Conservation (phyloP, 495 filamentous ascomycete genomes). For the Ramalina intermedia region DNA sequence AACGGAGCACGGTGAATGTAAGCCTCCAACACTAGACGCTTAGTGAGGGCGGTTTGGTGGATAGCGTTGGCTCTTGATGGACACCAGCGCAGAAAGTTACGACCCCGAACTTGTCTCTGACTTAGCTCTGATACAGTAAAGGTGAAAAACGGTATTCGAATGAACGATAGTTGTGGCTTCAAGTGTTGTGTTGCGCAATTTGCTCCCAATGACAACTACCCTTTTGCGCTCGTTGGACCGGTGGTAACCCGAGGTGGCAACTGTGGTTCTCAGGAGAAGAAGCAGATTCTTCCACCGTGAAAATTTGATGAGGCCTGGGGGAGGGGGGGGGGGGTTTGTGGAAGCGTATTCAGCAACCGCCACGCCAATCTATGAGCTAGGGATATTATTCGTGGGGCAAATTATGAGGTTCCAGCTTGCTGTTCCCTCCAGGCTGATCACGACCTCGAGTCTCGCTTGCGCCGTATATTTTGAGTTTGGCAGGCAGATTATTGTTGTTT, state of each 20-base stretch:
- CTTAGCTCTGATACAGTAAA: too few relatives aligned
- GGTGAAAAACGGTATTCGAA: too few relatives aligned
- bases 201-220: too few relatives aligned
- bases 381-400: slow-evolving; percentile 16
- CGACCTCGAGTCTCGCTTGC: background rate
- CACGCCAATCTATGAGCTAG: slow-evolving; percentile 12
- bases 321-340: background rate
- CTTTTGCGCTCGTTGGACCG: too few relatives aligned
- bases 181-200: too few relatives aligned
- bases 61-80: slow-evolving; percentile 3
- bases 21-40: slow-evolving; percentile 4
- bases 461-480: slow-evolving; percentile 1
- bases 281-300: too few relatives aligned
- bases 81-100: slow-evolving; percentile 1
- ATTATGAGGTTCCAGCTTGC: background rate
- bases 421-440: background rate
- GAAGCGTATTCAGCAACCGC: slow-evolving; percentile 7
- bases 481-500: background rate
- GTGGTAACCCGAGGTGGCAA: too few relatives aligned
- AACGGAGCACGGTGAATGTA: slow-evolving; percentile 1
- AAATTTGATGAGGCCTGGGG: background rate
- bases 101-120: background rate
- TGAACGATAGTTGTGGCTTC: too few relatives aligned
- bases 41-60: slow-evolving; percentile 2
- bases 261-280: too few relatives aligned